Conservation (phyloP, 2,329 filamentous ascomycete species). For the Cercospora zeina region DNA sequence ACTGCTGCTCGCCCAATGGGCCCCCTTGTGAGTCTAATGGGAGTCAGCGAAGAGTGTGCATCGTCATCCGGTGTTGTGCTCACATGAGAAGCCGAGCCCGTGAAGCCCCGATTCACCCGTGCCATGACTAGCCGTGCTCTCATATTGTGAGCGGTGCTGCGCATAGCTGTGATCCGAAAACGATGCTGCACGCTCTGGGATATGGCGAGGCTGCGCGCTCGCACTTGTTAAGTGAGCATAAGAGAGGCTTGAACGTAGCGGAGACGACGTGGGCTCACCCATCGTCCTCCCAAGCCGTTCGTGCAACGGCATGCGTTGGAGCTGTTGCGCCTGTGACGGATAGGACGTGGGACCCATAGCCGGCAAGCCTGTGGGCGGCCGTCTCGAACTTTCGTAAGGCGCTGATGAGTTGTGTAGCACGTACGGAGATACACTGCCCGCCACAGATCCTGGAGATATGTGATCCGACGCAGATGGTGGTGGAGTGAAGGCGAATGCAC, state of each 20-base stretch:
- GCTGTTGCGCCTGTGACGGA: slow-evolving; percentile 37
- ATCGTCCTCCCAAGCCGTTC: slow-evolving; percentile 46
- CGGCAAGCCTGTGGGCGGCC: slow-evolving; percentile 29
- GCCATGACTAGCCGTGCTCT: slow-evolving; percentile 28
- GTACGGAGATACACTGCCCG: slow-evolving; percentile 43
- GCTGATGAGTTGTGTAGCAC: slow-evolving; percentile 40
- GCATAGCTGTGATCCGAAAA: slow-evolving; percentile 33
- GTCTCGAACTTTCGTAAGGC: slow-evolving; percentile 30
- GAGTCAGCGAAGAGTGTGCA: slow-evolving; percentile 6
- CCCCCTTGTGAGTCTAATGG: slow-evolving; percentile 29
- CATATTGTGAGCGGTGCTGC: slow-evolving; percentile 29
- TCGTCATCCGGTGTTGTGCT: slow-evolving; percentile 19
- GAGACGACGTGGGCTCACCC: slow-evolving; percentile 48
- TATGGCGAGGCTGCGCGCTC: slow-evolving; percentile 24
- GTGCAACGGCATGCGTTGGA: slow-evolving; percentile 48
- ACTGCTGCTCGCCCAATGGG: slow-evolving; percentile 23
- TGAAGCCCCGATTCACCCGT: slow-evolving; percentile 30
- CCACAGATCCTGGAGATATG: slow-evolving; percentile 47
- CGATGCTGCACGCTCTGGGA: slow-evolving; percentile 31
- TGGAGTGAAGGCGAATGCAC: slow-evolving; percentile 64
- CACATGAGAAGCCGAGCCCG: slow-evolving; percentile 40
- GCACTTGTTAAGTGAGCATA: slow-evolving; percentile 40
- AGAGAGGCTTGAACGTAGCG: slow-evolving; percentile 50
- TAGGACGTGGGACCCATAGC: slow-evolving; percentile 22
- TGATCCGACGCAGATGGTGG: slow-evolving; percentile 53